These are phyloP conservation scores for Verticillium tricorpus DNA, from an alignment of 2,329 filamentous ascomycete species.

Conservation along the genomic window DNA sequence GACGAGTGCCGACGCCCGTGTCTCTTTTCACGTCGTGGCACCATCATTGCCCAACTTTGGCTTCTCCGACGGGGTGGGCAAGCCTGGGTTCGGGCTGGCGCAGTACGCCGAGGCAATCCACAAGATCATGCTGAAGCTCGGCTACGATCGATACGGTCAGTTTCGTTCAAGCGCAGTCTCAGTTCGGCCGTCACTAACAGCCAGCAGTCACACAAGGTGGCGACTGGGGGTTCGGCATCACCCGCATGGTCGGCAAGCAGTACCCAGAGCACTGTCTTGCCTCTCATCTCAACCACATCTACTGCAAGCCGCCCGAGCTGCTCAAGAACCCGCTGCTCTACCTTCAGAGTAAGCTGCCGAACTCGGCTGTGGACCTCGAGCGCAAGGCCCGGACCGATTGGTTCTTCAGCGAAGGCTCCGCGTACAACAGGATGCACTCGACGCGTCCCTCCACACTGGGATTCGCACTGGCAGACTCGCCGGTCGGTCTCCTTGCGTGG, in stretches of 20 bases:
- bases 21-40: constrained; percentile 52
- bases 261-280: constrained; percentile 56
- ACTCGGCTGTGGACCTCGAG: constrained; percentile 43
- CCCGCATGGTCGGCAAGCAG: constrained; percentile 53
- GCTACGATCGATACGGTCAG: constrained; percentile 55
- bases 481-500: constrained; percentile 69
- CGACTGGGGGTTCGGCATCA: constrained; percentile 67
- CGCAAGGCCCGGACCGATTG: constrained; percentile 49
- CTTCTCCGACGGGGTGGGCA: constrained; percentile 36
- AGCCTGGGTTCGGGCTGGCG: constrained; percentile 24
- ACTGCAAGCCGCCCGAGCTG: constrained; percentile 41
- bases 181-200: constrained; percentile 5
- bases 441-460: constrained; percentile 72
- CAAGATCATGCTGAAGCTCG: constrained; percentile 64
- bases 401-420: constrained; percentile 53
- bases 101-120: constrained; percentile 52
- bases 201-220: constrained; percentile 53
- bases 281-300: constrained; percentile 56
- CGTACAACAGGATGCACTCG: constrained; percentile 55
- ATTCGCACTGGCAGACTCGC: constrained; percentile 65
- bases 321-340: constrained; percentile 52
- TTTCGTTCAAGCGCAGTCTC: constrained; percentile 7
- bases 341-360: constrained; percentile 51
- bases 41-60: constrained; percentile 53
- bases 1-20: constrained; percentile 25